Conservation (phyloP, 2,329 filamentous ascomycete species). For the Exophiala sideris region DNA sequence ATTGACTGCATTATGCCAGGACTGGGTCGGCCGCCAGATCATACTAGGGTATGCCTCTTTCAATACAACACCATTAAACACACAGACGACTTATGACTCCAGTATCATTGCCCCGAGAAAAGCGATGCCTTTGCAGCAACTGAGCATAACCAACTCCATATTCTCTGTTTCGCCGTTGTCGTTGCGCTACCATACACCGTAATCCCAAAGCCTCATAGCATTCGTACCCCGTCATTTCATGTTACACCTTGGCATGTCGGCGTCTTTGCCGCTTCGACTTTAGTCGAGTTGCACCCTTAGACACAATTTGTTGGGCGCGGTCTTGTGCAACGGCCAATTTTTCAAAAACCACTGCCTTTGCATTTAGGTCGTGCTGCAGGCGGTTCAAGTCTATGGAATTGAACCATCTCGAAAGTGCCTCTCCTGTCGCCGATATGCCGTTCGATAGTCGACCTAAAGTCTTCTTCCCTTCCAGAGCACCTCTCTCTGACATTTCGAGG, state of each 20-base stretch:
- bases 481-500: not conserved
- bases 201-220: not conserved
- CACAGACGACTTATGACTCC: no score
- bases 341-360: not conserved
- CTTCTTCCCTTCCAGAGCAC: not conserved
- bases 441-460: not conserved
- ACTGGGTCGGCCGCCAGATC: no score
- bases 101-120: no score
- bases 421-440: not conserved
- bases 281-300: slow-evolving; percentile 7
- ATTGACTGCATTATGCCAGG: no score
- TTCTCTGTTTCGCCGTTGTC: not conserved
- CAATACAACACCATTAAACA: no score
- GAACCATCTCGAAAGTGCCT: not conserved
- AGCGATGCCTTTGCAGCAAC: no score
- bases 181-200: not conserved
- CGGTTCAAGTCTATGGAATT: not conserved
- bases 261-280: not conserved
- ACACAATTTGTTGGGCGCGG: slow-evolving; percentile 17
- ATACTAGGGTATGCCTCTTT: no score
- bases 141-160: not conserved
- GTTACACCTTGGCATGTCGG: not conserved
- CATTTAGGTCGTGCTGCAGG: not conserved
- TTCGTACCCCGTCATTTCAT: not conserved
- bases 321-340: slow-evolving; percentile 18